Evolutionary conservation across 768 basidiomycete genomes (phyloP), one percentile per base, ranked within the genome.

Genomic region (Trametopsis cervina): DNA sequence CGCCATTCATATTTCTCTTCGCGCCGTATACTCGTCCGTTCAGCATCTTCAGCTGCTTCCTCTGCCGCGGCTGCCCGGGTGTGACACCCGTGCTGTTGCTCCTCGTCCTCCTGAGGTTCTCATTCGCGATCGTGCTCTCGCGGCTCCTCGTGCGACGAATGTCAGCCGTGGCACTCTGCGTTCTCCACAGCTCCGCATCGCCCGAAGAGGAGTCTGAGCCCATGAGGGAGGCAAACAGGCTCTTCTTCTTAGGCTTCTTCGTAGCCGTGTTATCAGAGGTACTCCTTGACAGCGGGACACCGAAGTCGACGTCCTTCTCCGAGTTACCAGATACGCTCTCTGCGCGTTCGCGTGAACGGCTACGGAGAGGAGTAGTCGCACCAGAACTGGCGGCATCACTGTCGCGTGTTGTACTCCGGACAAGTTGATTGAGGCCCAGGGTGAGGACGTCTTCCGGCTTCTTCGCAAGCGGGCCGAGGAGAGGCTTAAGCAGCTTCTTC

Each of bases 11-110:
- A 21, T 52, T 50, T 37, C 60, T 42, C 54, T 55, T 58, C 38
- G 57, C 72, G 42, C 91, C 90, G 55, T 93, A 93, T 0, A 92
- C 77, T 21, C 91, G 75, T 0, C 91, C 91, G 58, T 94, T 94
- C 51, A 94, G 73, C 84, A 93, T 83, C 46, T 51, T 38, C 51
- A 55, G 48, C 59, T 60, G 57, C 36, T 44, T 51, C 18, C 58
- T 27, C 29, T 7, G 29, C 15, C 9, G 9, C 15, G 29, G 29
- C 22, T 48, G 54, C 10, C 50, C 54, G 20, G 49, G 37, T 40
- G 33, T 23, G 43, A 33, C 49, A 41, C 38, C 36, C 13, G 37
- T 22, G 49, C 49, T 46, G 17, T 47, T 47, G 27, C 42, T 40
- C 26, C 49, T 15, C 25, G 40, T 43, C 17, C 47, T 18, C 40